Base-by-base conservation (phyloP, 768 basidiomycete genomes). In the Boletus sensibilis region DNA sequence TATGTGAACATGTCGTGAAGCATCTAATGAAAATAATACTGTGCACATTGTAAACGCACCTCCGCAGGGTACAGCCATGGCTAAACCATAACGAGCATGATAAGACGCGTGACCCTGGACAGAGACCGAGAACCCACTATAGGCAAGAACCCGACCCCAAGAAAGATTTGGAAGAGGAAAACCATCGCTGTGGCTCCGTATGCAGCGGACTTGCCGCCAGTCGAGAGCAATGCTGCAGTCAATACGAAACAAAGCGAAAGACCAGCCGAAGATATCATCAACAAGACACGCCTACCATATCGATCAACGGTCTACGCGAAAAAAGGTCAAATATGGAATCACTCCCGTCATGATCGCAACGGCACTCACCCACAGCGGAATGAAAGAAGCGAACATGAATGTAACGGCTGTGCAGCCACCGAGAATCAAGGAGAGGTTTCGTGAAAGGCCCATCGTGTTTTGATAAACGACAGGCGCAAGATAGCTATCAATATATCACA, bases 311-410 rank as follows among this genome's bases (percentile, higher is more conserved):
- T 45, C 52, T 46, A 40, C 21, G 8, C 18, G 4, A n/a, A 29
- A 16, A 38, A 14, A 29, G 21, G 7, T 29, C 27, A 27, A 35
- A 8, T 3, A 23, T n/a, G 18, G 20, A 4, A n/a, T n/a, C 27
- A 13, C 27, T 54, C 18, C 44, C 43, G 40, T 12, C 37, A 25
- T 55, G 52, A 55, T 46, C 37, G n/a, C 25, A 40, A 33, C 21
- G 5, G 2, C 21, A 25, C 37, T 14, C 44, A 27, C 31, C 42
- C 35, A 56, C 3, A n/a, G 13, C 20, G 43, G 21, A 47, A 48
- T 35, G 33, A 52, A 52, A 7, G 55, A 53, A 53, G 50, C 34
- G 35, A 43, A 53, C 40, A 31, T 43, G 21, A 43, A 53, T n/a
- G 39, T 34, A n/a, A 51, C 31, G 2, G 31, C 39, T 9, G 38